phyloP scores from a whole-genome alignment of 176 grass and related monocot species.

The Lolium perenne region DNA sequence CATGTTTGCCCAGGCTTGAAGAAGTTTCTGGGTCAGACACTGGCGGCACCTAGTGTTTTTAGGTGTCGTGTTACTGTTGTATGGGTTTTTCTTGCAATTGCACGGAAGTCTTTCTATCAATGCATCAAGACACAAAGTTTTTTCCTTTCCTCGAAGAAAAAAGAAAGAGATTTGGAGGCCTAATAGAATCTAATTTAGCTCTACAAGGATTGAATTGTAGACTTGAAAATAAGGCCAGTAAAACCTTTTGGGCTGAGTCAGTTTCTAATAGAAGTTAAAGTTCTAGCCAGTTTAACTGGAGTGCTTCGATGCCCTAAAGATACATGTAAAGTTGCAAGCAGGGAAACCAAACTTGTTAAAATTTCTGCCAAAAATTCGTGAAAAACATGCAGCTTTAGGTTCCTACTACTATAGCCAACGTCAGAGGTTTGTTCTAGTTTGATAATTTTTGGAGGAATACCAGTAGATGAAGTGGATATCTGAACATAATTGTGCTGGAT shows the following conservation, averaged over 20 bases:
- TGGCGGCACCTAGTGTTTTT: not conserved
- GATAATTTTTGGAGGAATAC: not conserved
- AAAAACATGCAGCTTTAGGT: not conserved
- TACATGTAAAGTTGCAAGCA: not conserved
- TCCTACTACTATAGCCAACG: not conserved
- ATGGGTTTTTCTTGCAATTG: too few relatives aligned
- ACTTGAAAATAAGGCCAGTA: not conserved
- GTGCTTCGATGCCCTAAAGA: not conserved
- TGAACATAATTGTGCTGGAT: not conserved
- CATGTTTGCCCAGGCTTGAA: not conserved
- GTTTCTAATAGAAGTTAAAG: not conserved
- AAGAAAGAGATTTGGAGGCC: not conserved
- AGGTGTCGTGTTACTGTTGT: too few relatives aligned
- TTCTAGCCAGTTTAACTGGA: not conserved
- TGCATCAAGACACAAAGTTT: not conserved
- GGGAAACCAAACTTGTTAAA: not conserved
- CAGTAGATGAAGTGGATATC: not conserved
- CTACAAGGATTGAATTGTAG: not conserved
- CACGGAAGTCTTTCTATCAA: not conserved
- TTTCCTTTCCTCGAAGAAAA: not conserved
- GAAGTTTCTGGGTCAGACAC: not conserved
- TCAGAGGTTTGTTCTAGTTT: not conserved
- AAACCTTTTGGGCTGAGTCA: not conserved
- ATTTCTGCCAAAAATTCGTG: not conserved
- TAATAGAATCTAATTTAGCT: not conserved